Percentiles rank a stretch among this genome's conserved stretches.
phyloP scores from a whole-genome alignment of 768 basidiomycete genomes.

The Antrodiella citrinella region DNA sequence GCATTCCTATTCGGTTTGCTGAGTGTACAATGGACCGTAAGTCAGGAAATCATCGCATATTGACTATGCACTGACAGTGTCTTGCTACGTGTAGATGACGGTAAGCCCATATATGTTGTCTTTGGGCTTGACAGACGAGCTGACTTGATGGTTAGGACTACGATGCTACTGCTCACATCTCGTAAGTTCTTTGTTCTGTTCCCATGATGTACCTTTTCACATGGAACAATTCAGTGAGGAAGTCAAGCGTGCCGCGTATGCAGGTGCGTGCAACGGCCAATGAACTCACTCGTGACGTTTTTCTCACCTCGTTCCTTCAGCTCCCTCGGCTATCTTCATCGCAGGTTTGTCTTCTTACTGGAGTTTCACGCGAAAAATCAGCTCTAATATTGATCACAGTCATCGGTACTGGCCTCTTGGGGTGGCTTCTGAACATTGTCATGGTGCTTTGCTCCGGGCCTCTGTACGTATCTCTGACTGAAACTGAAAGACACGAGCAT shows the following conservation, averaged over 20 bases:
- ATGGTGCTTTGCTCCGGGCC: conserved; percentile 78
- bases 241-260: conserved; percentile 72
- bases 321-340: conserved; percentile 55
- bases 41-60: conserved; percentile 18
- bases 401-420: conserved; percentile 67
- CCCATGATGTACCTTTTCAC: no score
- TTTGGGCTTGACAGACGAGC: not conserved
- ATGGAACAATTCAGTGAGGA: conserved; percentile 75
- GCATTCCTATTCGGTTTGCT: conserved; percentile 81
- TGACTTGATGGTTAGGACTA: conserved; percentile 47
- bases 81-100: not conserved
- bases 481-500: not conserved
- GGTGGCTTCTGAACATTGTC: conserved; percentile 85
- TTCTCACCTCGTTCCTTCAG: conserved; percentile 30
- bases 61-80: not conserved
- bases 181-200: no score
- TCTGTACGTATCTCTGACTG: conserved; percentile 47
- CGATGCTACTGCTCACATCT: conserved; percentile 76
- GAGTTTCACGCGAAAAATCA: not conserved
- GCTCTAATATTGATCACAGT: conserved; percentile 32
- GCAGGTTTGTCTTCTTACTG: conserved; percentile 25
- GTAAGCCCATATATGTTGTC: not conserved
- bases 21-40: conserved; percentile 81
- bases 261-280: conserved; percentile 41
- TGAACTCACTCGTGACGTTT: conserved; percentile 25